These are phyloP conservation scores for Pythium brachiatum DNA, from an alignment of 352 stramenopile genomes.

Conservation along the genomic window DNA sequence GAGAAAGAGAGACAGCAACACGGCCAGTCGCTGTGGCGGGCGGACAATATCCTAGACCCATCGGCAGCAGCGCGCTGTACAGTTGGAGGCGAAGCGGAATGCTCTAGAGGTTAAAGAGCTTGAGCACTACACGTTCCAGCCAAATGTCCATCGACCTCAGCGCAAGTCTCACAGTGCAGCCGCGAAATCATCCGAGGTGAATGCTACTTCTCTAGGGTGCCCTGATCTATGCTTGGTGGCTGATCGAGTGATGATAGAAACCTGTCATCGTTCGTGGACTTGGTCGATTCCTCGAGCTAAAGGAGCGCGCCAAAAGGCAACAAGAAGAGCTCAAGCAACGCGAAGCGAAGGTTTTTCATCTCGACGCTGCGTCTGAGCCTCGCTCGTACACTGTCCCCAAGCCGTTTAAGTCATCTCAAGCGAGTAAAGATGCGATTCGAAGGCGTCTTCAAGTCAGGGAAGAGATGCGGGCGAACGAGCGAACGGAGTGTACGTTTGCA, in stretches of 20 bases:
- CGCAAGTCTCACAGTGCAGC: background rate
- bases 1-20: slow-evolving; percentile 23
- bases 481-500: slow-evolving; percentile 55
- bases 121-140: slow-evolving; percentile 82
- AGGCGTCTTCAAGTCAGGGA: slow-evolving; percentile 40
- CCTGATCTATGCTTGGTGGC: background rate
- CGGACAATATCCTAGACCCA: slow-evolving; percentile 67
- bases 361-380: slow-evolving; percentile 52
- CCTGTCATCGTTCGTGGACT: slow-evolving; percentile 77
- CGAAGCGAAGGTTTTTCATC: slow-evolving; percentile 61
- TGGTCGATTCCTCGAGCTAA: slow-evolving; percentile 71
- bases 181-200: slow-evolving; percentile 4
- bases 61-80: slow-evolving; percentile 47
- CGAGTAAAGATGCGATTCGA: slow-evolving; percentile 53
- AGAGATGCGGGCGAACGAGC: slow-evolving; percentile 52
- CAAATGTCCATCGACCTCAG: slow-evolving; percentile 26
- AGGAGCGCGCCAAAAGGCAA: slow-evolving; percentile 62
- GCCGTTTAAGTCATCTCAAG: slow-evolving; percentile 66
- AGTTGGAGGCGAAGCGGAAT: slow-evolving; percentile 62
- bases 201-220: too few relatives aligned
- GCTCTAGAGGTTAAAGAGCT: slow-evolving; percentile 58
- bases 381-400: slow-evolving; percentile 75
- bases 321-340: slow-evolving; percentile 59
- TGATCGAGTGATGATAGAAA: slow-evolving; percentile 13
- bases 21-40: slow-evolving; percentile 44